A percentile compares a stretch with the other conserved stretches of the same genome.
phyloP scores from a whole-genome alignment of 345 rosid genomes.

The Litchi chinensis region DNA sequence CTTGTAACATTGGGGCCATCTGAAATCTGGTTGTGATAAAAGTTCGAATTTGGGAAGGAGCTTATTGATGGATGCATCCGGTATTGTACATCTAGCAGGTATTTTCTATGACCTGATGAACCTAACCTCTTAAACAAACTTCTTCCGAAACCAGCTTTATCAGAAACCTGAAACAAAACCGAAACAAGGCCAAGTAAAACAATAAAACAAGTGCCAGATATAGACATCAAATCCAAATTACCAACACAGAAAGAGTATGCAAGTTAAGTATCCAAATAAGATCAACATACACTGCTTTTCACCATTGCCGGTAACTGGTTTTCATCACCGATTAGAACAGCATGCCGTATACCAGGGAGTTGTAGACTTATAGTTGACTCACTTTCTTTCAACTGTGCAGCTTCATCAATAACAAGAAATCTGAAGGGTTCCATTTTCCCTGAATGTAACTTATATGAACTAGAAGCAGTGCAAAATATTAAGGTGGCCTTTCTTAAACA shows the following conservation, averaged over 20 bases:
- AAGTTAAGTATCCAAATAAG: background rate
- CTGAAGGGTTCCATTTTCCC: slow-evolving; percentile 27
- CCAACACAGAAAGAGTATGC: background rate
- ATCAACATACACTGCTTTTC: slow-evolving; percentile 39
- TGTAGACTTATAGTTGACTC: slow-evolving; percentile 52
- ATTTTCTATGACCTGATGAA: slow-evolving; percentile 43
- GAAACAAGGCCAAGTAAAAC: background rate
- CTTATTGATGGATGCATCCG: slow-evolving; percentile 84
- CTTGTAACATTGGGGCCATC: slow-evolving; percentile 50
- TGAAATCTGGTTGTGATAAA: slow-evolving; percentile 44
- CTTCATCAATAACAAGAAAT: slow-evolving; percentile 57
- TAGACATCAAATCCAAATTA: background rate
- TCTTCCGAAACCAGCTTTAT: slow-evolving; percentile 47
- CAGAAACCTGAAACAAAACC: slow-evolving; percentile 33
- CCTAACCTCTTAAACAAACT: slow-evolving; percentile 69
- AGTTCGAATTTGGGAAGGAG: slow-evolving; percentile 49
- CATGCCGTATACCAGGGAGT: slow-evolving; percentile 40
- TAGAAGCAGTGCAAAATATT: slow-evolving; percentile 45
- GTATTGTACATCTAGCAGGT: slow-evolving; percentile 59
- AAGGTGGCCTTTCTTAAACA: slow-evolving; percentile 38
- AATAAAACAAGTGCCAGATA: background rate
- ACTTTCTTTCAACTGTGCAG: slow-evolving; percentile 57
- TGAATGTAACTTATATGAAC: slow-evolving; percentile 35
- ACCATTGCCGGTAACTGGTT: slow-evolving; percentile 54
- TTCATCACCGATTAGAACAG: slow-evolving; percentile 53